Percentiles rank a stretch among this genome's conserved stretches.
These are phyloP conservation scores for Ilex paraguariensis DNA, from an alignment of 305 asterid species.

Conservation along the genomic window DNA sequence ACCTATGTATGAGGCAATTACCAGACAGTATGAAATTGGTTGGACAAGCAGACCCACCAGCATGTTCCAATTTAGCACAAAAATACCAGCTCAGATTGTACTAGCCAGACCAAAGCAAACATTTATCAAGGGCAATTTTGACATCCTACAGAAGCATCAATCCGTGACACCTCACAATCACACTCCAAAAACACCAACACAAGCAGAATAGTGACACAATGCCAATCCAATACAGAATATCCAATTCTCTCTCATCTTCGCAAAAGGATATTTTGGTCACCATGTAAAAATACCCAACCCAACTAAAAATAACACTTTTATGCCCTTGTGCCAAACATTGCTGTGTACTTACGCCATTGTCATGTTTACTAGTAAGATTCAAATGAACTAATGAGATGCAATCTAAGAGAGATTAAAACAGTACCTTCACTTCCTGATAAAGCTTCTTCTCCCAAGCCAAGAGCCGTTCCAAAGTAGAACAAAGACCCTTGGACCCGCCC, in stretches of 20 bases:
- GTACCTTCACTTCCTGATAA: constrained; percentile 94
- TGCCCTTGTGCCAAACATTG: no score
- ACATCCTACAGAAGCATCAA: constrained; percentile 19
- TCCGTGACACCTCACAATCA: background rate
- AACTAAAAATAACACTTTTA: no score
- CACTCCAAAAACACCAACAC: background rate
- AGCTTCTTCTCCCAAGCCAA: constrained; percentile 96
- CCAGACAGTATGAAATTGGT: constrained; percentile 2
- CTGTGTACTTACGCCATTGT: no score
- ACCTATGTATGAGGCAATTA: no score
- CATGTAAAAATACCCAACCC: no score
- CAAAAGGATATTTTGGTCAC: no score
- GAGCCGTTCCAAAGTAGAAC: constrained; percentile 89
- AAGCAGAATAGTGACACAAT: constrained; percentile 18
- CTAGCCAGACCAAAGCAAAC: constrained; percentile 21
- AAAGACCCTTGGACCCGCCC: constrained; percentile 65
- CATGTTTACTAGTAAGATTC: background rate
- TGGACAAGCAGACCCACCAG: constrained; percentile 35
- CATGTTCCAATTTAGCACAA: constrained; percentile 34
- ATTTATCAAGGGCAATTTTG: constrained; percentile 25
- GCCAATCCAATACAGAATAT: background rate
- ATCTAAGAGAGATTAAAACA: constrained; percentile 6
- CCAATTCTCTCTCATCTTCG: no score
- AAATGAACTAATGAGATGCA: background rate
- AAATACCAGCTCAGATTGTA: constrained; percentile 38